A percentile compares a stretch with the other conserved stretches of the same genome.
These are phyloP conservation scores for Ceratorhiza oryzae-sativae DNA, from an alignment of 1,284 basidiomycete species.

Conservation along the genomic window DNA sequence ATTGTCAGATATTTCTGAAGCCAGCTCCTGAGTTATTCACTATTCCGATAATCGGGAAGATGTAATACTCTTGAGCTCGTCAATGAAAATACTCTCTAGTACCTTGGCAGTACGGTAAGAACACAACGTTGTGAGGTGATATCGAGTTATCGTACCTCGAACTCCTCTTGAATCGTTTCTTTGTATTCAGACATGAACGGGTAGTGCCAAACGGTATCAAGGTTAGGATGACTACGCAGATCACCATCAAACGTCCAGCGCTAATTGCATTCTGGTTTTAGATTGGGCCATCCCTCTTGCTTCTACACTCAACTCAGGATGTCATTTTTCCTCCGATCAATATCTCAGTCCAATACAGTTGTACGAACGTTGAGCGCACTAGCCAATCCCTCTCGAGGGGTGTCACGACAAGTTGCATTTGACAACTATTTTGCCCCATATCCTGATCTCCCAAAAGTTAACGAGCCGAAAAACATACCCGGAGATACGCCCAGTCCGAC, in stretches of 20 bases:
- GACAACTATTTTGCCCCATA: conserved; percentile 37
- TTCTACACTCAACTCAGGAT: background rate
- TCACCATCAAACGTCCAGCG: conserved; percentile 17
- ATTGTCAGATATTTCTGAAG: conserved; percentile 82
- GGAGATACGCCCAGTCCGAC: background rate
- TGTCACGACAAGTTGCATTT: background rate
- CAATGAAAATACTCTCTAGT: conserved; percentile 93
- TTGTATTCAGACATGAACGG: conserved; percentile 52
- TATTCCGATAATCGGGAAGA: conserved; percentile 47
- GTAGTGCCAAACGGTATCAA: conserved; percentile 48
- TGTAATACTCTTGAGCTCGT: conserved; percentile 88
- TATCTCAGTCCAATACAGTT: background rate
- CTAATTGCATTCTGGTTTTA: conserved; percentile 53
- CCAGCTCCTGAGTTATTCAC: conserved; percentile 56
- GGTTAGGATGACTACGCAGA: conserved; percentile 6
- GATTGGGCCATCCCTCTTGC: background rate
- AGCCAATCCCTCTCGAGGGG: background rate
- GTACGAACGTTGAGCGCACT: background rate
- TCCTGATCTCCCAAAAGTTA: conserved; percentile 20
- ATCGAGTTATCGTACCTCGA: conserved; percentile 68
- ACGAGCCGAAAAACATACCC: background rate
- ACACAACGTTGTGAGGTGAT: conserved; percentile 20
- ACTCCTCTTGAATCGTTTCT: conserved; percentile 72
- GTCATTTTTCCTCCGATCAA: conserved; percentile 1
- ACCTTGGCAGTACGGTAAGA: conserved; percentile 62